A percentile compares a stretch with the other conserved stretches of the same genome.
These are phyloP conservation scores for Ceratocystis smalleyi DNA, from an alignment of 2,329 filamentous ascomycete genomes.

Conservation along the genomic window DNA sequence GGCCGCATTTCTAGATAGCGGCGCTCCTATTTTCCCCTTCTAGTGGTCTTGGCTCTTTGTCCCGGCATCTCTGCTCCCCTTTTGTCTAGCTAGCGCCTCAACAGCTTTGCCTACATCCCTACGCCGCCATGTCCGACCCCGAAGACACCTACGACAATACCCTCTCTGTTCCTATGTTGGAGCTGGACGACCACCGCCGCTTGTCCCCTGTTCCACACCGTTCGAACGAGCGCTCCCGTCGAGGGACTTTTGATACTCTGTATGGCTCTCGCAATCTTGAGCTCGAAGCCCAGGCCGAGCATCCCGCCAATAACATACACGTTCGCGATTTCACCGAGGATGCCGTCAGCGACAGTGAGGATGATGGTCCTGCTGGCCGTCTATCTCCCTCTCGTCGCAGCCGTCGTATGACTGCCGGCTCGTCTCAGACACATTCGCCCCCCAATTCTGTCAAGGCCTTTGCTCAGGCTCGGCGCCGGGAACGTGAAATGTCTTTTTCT, in stretches of 20 bases:
- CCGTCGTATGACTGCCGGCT: conserved; percentile 43
- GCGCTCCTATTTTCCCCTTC: not conserved
- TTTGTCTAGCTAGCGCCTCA: not conserved
- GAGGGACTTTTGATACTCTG: conserved; percentile 60
- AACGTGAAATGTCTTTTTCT: conserved; percentile 50
- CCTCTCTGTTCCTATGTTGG: conserved; percentile 59
- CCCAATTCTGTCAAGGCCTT: conserved; percentile 98
- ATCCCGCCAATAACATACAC: conserved; percentile 26
- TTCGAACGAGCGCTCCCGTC: conserved; percentile 39
- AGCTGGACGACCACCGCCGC: conserved; percentile 76
- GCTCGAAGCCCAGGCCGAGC: conserved; percentile 19
- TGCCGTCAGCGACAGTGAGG: conserved; percentile 57
- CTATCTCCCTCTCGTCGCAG: conserved; percentile 31
- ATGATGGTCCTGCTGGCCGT: conserved; percentile 43
- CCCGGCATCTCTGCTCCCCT: not conserved
- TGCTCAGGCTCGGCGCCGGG: conserved; percentile 72
- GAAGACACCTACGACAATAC: conserved; percentile 44
- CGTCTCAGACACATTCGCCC: conserved; percentile 58
- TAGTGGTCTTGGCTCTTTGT: not conserved
- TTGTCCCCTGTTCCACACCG: conserved; percentile 47
- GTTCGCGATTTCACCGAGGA: conserved; percentile 79
- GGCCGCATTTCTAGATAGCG: not conserved
- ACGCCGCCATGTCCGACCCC: conserved; percentile 48
- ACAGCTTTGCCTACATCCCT: not conserved
- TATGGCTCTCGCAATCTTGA: conserved; percentile 35